Base-by-base conservation (phyloP, 106 monocot genomes). In the Dendrobium huoshanense region DNA sequence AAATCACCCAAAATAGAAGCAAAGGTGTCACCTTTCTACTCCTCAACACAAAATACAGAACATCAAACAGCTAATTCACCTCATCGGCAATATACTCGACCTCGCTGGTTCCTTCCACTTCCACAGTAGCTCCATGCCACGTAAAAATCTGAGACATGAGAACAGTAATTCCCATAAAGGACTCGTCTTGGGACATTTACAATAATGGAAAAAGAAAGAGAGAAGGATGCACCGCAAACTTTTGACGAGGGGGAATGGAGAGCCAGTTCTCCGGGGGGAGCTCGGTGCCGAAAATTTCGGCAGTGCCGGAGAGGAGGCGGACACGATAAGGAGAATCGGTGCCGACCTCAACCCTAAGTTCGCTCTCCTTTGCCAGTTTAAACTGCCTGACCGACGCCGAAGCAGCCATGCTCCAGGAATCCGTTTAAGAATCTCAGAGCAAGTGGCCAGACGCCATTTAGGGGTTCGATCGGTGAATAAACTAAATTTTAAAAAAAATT, bases 261-360 rank as follows among this genome's bases (percentile, higher is more conserved):
- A 99, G 22, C 98, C 95, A 99, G 68, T 85, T 92, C 77, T 89
- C 81, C 0, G 91, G 92, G 0, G 97, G 97, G 3, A 98, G 83
- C 84, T 98, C 97, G 79, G 94, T 91, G 73, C 95, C 98, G 73
- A 92, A 99, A 79, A 99, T 87, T 88, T 99, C 98, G 15, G 95
- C 98, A 37, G 88, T 91, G 84, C 95, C 98, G 43, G 92, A 82
- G 75, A 92, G 61, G 61, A 92, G 91, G 73, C 98, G 91, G 81
- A 85, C 81, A 72, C 91, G 86, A 55, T 95, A 80, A 19, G 82
- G 78, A 9, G 81, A 49, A 41, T 88, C 86, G 40, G 85, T 83
- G 59, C 85, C 90, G 9, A 90, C 95, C 84, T 99, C 98, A 67
- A 97, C 82, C 54, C 92, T 79, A 70, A 97, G 94, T 81, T 97